Base-by-base conservation (phyloP, 2,329 filamentous ascomycete genomes). In the Aureobasidium mangrovei region DNA sequence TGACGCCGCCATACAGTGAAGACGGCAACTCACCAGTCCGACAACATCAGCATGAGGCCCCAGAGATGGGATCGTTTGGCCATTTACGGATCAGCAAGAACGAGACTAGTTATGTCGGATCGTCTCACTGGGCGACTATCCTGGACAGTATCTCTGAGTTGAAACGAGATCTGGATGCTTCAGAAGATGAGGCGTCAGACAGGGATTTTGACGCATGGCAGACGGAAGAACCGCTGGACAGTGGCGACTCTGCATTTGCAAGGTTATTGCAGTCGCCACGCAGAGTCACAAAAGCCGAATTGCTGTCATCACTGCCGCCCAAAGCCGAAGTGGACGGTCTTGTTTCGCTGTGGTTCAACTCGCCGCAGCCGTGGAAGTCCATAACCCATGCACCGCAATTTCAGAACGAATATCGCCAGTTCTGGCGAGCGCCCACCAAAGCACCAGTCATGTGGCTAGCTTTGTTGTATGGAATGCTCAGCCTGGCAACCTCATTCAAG, bases 91-190 rank as follows among this genome's bases (percentile, higher is more conserved):
- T 95, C 59, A 86, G 91, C 62, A 70, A 77, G 46, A 75, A 78
- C 54, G 89, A 89, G 68, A 85, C 85, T 27, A 81, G 88, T 72
- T 94, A 93, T 66, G 75, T 91, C 58, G 89, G 88, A 54, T 85
- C 89, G 60, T 84, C 87, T 54, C 86, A 93, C 68, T 94, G 89
- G 88, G 84, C 87, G 62, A 82, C 84, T 38, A 81, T 94, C 52
- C 72, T 94, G 53, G 77, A 82, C 61, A 87, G 91, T 69, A 68
- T 69, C 31, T 63, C 60, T 28, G 65, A 67, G 5, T 45, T 68
- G 41, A 67, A 67, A 53, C 59, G 63, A 10, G 64, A 67, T 27
- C 58, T 69, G 4, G 63, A 58, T 2, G 62, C 65, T 12, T 62
- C 63, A 7, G 58, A 60, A 27, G 60, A 62, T 2, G 60, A 60